Base-by-base conservation (phyloP, 1,284 basidiomycete genomes). In the Boletus mariae region DNA sequence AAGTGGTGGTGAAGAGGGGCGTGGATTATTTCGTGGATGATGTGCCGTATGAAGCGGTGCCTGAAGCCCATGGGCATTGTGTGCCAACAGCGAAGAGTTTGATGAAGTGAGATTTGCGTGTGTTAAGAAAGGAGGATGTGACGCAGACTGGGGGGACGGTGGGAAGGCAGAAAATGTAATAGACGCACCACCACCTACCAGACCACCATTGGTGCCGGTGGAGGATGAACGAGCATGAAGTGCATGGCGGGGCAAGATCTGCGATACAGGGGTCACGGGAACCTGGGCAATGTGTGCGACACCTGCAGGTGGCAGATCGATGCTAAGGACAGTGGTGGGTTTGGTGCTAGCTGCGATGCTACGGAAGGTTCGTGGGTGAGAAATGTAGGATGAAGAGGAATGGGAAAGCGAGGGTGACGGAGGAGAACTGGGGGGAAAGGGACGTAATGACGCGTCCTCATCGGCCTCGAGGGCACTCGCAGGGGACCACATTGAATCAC, bases 1-100 rank as follows among this genome's bases (percentile, higher is more conserved):
- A 25, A 85, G 76, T 0, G 95, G 95, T 10, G 92, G 87, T 2
- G 90, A 92, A 6, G 87, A 87, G 13, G 96, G 96, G 20, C 90
- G 84, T 3, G 95, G 95, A 68, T 98, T 98, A 72, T 98, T 93
- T 49, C 92, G 83, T 3, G 95, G 96, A 71, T 98, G 94, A 57
- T 94, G 93, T 7, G 84, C 75, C 0, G 93, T 92, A 68, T 95
- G 92, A 40, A 89, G 79, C 0, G 96, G 96, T 7, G 91, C 91
- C 66, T 92, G 90, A 29, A 86, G 60, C 48, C 69, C 62, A 54
- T 68, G 63, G 13, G 54, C 60, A 37, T 47, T 58, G 40, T 60
- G 49, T 41, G 63, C 68, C 37, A 62, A 59, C 1, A 58, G 45
- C 32, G 59, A 65, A 38, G 64, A 52, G 32, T 58, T 63, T 11